phyloP scores from a whole-genome alignment of 139 green algal genomes.

The Asterochloris sp. region DNA sequence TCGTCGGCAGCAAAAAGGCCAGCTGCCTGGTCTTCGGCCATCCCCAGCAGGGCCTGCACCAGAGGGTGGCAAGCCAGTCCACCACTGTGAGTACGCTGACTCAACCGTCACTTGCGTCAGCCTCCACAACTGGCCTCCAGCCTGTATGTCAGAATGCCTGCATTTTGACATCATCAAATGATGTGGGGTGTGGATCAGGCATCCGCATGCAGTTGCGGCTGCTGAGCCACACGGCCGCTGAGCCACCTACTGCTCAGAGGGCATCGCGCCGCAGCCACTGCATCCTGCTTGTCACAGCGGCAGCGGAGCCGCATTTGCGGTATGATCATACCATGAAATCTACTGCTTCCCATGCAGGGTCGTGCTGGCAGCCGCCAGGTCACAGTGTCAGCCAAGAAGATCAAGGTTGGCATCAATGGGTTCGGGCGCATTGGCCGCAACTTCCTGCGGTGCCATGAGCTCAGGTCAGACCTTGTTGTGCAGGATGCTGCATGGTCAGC shows the following conservation, averaged over 20 bases:
- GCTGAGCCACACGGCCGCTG: background rate
- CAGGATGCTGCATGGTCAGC: no score
- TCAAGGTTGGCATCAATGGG: conserved; percentile 98
- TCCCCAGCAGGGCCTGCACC: conserved; percentile 7
- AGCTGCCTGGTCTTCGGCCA: conserved; percentile 13
- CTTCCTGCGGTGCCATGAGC: conserved; percentile 80
- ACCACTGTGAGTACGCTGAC: conserved; percentile 25
- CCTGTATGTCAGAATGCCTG: background rate
- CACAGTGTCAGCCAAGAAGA: conserved; percentile 77
- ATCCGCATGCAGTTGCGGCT: background rate
- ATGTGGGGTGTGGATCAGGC: background rate
- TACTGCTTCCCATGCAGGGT: conserved; percentile 7
- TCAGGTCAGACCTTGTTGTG: background rate
- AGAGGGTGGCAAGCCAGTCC: conserved; percentile 28
- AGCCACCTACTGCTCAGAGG: background rate
- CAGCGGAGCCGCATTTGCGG: background rate
- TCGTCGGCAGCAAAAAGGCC: conserved; percentile 25
- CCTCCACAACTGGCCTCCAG: background rate
- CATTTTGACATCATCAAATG: background rate
- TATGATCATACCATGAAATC: background rate
- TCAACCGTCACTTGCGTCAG: no score
- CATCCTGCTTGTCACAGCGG: background rate
- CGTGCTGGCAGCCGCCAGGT: conserved; percentile 29
- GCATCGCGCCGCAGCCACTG: background rate
- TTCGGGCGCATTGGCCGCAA: conserved; percentile 97